Conservation (phyloP, 1,284 basidiomycete genomes). For the Leccinum angustisporum region DNA sequence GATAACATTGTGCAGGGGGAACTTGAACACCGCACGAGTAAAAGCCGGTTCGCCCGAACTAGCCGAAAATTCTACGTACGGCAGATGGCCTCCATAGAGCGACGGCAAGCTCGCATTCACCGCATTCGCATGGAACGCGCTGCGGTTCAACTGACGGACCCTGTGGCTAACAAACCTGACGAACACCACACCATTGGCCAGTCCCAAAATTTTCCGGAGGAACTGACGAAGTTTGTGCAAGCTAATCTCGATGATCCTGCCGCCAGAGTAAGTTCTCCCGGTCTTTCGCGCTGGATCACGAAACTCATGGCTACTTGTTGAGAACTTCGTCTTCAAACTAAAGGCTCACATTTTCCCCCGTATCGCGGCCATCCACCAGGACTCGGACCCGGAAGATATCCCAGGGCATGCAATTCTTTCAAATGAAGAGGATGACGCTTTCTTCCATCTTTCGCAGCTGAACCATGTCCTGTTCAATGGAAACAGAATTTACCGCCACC, state of each 20-base stretch:
- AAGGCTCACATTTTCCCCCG: not conserved
- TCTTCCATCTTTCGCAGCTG: too few relatives aligned
- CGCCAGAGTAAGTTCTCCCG: not conserved
- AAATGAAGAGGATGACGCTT: too few relatives aligned
- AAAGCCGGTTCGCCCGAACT: not conserved
- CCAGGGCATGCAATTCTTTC: too few relatives aligned
- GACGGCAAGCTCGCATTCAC: not conserved
- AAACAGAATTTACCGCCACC: too few relatives aligned
- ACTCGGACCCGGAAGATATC: not conserved
- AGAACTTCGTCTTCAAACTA: not conserved
- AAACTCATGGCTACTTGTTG: not conserved
- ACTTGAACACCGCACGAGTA: not conserved
- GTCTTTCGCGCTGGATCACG: not conserved
- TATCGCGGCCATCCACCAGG: not conserved
- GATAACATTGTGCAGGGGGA: not conserved
- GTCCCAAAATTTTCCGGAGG: conserved; percentile 11
- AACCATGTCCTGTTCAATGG: too few relatives aligned
- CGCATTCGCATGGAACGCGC: not conserved
- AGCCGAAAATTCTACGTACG: not conserved
- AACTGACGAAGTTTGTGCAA: conserved; percentile 18
- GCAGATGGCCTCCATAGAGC: not conserved
- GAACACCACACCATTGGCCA: conserved; percentile 19
- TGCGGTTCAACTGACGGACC: not conserved
- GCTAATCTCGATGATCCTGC: not conserved
- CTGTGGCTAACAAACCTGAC: not conserved